Base-by-base conservation (phyloP, 768 basidiomycete genomes). In the Gautieria morchelliformis region DNA sequence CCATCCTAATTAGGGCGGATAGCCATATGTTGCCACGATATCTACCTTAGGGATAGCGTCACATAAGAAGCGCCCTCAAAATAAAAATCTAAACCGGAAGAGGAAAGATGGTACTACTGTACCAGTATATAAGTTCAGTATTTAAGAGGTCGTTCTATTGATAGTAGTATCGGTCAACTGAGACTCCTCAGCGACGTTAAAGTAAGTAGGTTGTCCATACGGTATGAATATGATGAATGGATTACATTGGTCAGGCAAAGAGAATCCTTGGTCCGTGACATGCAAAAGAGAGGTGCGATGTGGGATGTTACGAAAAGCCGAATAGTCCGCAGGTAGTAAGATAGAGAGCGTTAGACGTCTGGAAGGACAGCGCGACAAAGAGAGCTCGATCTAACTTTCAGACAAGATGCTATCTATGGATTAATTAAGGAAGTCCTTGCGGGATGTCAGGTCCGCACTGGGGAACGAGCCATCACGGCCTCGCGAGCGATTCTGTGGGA, bases 341-440 rank as follows among this genome's bases (percentile, higher is more conserved):
- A 17, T 3, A 55, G 46, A 42, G 53, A 45, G 39, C 50, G 33
- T 30, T 46, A 17, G 41, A 35, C 5, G 53, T 42, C 19, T 19
- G 53, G 8, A 45, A 42, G 8, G 20, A 45, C 12, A 45, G 53
- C 33, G 19, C 19, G 4, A 39, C 2, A 15, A 19, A 55, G 5
- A 5, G 47, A 5, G 35, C 22, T 22, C 4, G 53, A 33, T 76
- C 76, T 84, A 89, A 68, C 85, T 82, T 71, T 89, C 87, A 5
- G 89, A 89, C 60, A 97, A 80, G 67, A 96, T 93, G 69, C 76
- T 80, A 74, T 99, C 95, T 66, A 99, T 97, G 62, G 89, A 87
- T 65, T 84, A 79, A 68, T 99, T 99, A 70, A 99, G 76, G 73
- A 93, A 97, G 65, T 89, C 89, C 70, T 90, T 92, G 62, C 88